Base-by-base conservation (phyloP, 768 basidiomycete genomes). In the Phaeotremella fagi region DNA sequence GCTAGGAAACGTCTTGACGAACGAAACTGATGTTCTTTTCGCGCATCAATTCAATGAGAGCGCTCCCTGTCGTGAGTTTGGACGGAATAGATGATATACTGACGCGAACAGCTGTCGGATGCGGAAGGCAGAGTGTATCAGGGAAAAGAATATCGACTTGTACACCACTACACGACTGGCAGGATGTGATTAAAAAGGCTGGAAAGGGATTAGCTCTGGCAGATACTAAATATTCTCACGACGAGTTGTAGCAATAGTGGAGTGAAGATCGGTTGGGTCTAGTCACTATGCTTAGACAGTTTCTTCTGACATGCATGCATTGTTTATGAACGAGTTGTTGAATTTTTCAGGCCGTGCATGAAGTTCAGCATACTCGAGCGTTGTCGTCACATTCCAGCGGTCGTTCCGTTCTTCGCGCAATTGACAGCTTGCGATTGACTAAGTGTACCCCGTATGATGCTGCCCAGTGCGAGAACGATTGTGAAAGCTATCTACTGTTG, bases 11-110 rank as follows among this genome's bases (percentile, higher is more conserved):
- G 36, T 62, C 48, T 38, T 62, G 27, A 62, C 57, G 18, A 59
- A 62, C 53, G 61, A 62, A 54, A 62, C 61, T n/a, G 61, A 62
- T 35, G 31, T 46, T 1, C 49, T 62, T 41, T 62, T 62, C 35
- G 45, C 31, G 3, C 61, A 62, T 53, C 61, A 62, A 28, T 62
- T 59, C 54, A 62, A 62, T 37, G 61, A 62, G 27, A 43, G 52
- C 11, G 57, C 61, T 14, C 28, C 61, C 0, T 62, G 61, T 55
- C 61, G 61, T 62, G 45, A 52, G 57, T 55, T 20, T 7, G 22
- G 15, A 25, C n/a, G n/a, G n/a, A n/a, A n/a, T n/a, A 44, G 25
- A 48, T 47, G 11, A 35, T 37, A 20, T n/a, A n/a, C 45, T 36
- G 50, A 47, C n/a, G 12, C 11, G 24, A 3, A 4, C 44, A 61